Percentiles rank a stretch among this genome's conserved stretches.
These are phyloP conservation scores for Nemania abortiva DNA, from an alignment of 2,329 filamentous ascomycete genomes.

Conservation along the genomic window DNA sequence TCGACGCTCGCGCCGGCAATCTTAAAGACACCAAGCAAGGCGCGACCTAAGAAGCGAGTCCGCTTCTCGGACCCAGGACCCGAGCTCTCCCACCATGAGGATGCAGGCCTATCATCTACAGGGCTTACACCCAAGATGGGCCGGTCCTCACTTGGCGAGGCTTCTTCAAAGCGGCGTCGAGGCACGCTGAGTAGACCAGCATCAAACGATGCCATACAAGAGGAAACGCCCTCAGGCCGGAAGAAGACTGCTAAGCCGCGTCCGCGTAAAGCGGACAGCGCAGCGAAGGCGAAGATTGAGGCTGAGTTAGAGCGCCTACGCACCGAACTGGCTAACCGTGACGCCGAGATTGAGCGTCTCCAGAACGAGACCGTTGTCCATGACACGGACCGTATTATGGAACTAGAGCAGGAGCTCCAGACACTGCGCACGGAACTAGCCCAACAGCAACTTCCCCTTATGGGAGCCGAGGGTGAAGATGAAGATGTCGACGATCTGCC, in stretches of 20 bases:
- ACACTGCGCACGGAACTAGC: constrained; percentile 45
- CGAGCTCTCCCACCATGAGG: constrained; percentile 45
- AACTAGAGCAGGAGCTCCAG: constrained; percentile 54
- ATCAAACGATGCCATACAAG: constrained; percentile 27
- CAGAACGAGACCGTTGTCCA: constrained; percentile 61
- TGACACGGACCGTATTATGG: constrained; percentile 58
- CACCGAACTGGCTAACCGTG: constrained; percentile 61
- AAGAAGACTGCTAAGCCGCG: constrained; percentile 55
- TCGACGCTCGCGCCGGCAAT: constrained; percentile 31
- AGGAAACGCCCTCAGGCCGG: constrained; percentile 53
- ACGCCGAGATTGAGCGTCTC: constrained; percentile 66
- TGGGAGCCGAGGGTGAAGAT: constrained; percentile 22
- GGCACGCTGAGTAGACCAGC: constrained; percentile 51
- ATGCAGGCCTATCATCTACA: constrained; percentile 53
- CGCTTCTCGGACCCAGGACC: constrained; percentile 71
- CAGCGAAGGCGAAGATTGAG: constrained; percentile 51
- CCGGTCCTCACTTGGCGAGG: constrained; percentile 59
- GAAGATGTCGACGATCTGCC: constrained; percentile 31
- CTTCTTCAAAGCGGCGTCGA: constrained; percentile 57
- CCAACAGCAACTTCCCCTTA: constrained; percentile 28
- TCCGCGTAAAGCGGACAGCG: constrained; percentile 45
- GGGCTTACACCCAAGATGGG: constrained; percentile 71
- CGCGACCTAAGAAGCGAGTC: constrained; percentile 61
- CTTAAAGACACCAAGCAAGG: constrained; percentile 49
- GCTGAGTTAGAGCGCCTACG: constrained; percentile 64